These are phyloP conservation scores for bread wheat (Triticum aestivum) DNA, from an alignment of 176 grass and related monocot genomes.

Conservation along the genomic window IWGSC_CS_RefSeq_v2.1 NC_057803.1:578777206-578777705, in stretches of 20 bases:
- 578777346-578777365: neutral
- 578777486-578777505: constrained; percentile 36
- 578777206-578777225: neutral
- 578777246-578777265: neutral
- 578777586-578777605: constrained; percentile 45
- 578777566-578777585: constrained; percentile 72
- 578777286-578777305: neutral
- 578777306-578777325: neutral
- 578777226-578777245: neutral
- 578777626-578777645: neutral
- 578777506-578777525: constrained; percentile 38
- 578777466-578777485: constrained; percentile 13
- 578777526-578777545: constrained; percentile 72
- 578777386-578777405: constrained; percentile 28
- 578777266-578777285: neutral
- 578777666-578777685: neutral
- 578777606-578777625: neutral
- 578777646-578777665: neutral
- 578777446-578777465: constrained; percentile 30
- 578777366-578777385: constrained; percentile 21
- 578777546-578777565: constrained; percentile 62
- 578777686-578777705: neutral
- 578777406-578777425: neutral
- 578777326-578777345: neutral
- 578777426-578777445: neutral